A percentile compares a stretch with the other conserved stretches of the same genome.
Conservation (phyloP, 2,329 filamentous ascomycete species). For the Microsporum canis region DNA sequence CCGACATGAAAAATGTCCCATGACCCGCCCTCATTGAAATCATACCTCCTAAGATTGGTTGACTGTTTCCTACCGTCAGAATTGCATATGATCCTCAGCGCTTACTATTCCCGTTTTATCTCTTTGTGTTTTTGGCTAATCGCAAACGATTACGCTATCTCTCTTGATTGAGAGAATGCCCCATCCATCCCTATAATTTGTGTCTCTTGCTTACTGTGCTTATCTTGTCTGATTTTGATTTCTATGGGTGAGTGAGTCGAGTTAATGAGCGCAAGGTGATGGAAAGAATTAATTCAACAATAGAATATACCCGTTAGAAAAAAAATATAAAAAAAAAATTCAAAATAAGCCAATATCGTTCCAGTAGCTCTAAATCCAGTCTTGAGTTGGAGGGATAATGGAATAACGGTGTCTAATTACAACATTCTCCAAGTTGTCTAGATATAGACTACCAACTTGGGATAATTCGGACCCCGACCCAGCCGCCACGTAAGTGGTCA, state of each 20-base stretch:
- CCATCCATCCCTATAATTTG: background rate
- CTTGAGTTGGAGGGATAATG: too few relatives aligned
- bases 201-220: background rate
- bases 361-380: background rate
- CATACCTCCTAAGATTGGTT: background rate
- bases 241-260: background rate
- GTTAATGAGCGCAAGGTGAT: background rate
- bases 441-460: too few relatives aligned
- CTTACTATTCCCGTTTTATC: background rate
- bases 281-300: background rate
- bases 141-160: background rate
- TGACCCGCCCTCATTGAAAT: background rate
- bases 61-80: background rate
- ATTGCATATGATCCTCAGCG: background rate
- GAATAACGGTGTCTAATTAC: too few relatives aligned
- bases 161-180: background rate
- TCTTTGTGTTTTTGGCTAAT: background rate
- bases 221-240: background rate
- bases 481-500: too few relatives aligned
- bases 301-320: slow-evolving; percentile 1
- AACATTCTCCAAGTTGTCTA: too few relatives aligned
- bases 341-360: background rate
- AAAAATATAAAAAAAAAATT: background rate
- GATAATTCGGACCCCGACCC: too few relatives aligned
- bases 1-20: background rate